These are phyloP conservation scores for Thermothelomyces thermophilus DNA, from an alignment of 2,329 filamentous ascomycete genomes.

Conservation along the genomic window DNA sequence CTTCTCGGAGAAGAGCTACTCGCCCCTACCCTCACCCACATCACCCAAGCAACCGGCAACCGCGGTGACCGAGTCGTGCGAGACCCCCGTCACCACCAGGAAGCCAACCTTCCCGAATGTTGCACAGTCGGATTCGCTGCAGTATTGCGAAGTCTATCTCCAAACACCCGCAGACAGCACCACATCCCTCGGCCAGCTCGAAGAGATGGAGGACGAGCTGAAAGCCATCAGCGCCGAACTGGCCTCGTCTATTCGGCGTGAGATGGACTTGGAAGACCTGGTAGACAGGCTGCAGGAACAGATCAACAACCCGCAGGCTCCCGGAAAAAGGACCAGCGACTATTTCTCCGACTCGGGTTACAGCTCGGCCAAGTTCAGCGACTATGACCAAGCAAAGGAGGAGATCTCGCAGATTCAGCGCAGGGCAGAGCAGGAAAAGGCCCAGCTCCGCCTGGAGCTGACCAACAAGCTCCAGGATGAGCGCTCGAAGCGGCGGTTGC, in stretches of 20 bases:
- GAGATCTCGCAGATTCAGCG: conserved; percentile 80
- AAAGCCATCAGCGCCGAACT: conserved; percentile 90
- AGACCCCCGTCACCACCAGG: conserved; percentile 35
- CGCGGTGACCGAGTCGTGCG: conserved; percentile 34
- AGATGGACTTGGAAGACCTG: conserved; percentile 94
- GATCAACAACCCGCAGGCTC: conserved; percentile 48
- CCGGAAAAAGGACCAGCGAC: conserved; percentile 78
- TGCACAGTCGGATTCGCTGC: conserved; percentile 37
- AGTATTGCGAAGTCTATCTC: conserved; percentile 47
- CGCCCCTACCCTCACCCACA: conserved; percentile 46
- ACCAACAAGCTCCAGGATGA: conserved; percentile 85
- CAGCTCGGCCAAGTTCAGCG: conserved; percentile 72
- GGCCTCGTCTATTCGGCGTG: conserved; percentile 83
- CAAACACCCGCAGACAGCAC: conserved; percentile 41
- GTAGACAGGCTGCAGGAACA: conserved; percentile 85
- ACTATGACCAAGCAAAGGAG: conserved; percentile 54
- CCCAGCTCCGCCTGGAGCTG: conserved; percentile 75
- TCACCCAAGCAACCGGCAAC: conserved; percentile 37
- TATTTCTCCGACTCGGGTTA: conserved; percentile 97
- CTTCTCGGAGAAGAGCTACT: conserved; percentile 42
- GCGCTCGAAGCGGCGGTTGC: conserved; percentile 62
- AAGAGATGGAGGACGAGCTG: conserved; percentile 90
- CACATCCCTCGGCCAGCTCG: conserved; percentile 50
- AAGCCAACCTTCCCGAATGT: conserved; percentile 38
- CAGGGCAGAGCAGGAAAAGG: conserved; percentile 84